phyloP scores from a whole-genome alignment of 495 filamentous ascomycete genomes.

The Penicillium steckii region DNA sequence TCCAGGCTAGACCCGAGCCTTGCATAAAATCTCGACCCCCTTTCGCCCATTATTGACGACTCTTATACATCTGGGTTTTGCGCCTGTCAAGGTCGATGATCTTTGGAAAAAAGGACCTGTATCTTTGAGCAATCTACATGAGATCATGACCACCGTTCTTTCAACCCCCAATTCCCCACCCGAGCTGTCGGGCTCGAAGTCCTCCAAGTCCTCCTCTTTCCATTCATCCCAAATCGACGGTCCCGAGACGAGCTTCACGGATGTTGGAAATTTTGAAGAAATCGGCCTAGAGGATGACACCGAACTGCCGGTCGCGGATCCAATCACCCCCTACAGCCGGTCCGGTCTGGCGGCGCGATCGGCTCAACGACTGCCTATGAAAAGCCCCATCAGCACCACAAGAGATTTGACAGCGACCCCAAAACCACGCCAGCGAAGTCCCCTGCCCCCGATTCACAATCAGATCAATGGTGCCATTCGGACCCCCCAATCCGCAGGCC shows the following conservation, averaged over 20 bases:
- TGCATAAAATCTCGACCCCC: slow-evolving; percentile 22
- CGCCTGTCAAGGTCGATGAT: slow-evolving; percentile 1
- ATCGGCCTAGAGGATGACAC: slow-evolving; percentile 79
- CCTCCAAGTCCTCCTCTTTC: slow-evolving; percentile 88
- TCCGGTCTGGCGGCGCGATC: slow-evolving; percentile 29
- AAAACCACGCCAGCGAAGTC: slow-evolving; percentile 47
- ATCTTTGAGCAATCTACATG: slow-evolving; percentile 29
- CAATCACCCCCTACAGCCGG: slow-evolving; percentile 30
- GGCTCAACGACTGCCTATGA: slow-evolving; percentile 30
- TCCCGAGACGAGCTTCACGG: slow-evolving; percentile 61
- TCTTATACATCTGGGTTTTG: slow-evolving; percentile 12
- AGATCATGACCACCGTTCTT: slow-evolving; percentile 60
- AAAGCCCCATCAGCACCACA: slow-evolving; percentile 37
- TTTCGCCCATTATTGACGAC: slow-evolving; percentile 16
- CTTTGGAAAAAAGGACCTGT: slow-evolving; percentile 12
- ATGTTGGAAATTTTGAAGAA: slow-evolving; percentile 86
- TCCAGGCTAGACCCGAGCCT: slow-evolving; percentile 10
- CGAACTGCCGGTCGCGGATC: slow-evolving; percentile 27
- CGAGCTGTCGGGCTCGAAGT: slow-evolving; percentile 80
- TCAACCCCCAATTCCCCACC: slow-evolving; percentile 74
- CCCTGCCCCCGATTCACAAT: slow-evolving; percentile 27
- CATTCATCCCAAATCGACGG: slow-evolving; percentile 69
- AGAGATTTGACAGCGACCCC: slow-evolving; percentile 40
- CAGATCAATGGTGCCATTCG: slow-evolving; percentile 27
- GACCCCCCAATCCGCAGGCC: slow-evolving; percentile 18